Percentiles rank a stretch among this genome's conserved stretches.
Conservation (phyloP, 139 green algal genomes). For the Tetratostichococcus sp. region DNA sequence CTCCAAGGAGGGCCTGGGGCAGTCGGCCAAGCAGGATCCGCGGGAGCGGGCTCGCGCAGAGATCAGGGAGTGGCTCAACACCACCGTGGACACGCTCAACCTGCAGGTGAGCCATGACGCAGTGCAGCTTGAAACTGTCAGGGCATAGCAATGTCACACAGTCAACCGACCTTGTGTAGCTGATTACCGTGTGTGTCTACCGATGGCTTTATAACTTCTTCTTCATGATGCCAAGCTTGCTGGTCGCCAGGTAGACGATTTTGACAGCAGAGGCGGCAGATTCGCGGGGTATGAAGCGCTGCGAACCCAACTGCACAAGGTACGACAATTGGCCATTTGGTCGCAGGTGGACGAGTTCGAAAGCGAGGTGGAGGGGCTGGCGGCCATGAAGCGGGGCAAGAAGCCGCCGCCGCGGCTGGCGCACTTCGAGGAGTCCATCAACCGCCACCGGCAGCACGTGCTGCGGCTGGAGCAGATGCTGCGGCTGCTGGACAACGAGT, state of each 20-base stretch:
- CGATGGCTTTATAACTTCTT: too few relatives aligned
- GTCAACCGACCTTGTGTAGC: too few relatives aligned
- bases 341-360: constrained; percentile 88
- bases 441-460: constrained; percentile 79
- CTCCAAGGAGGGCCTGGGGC: constrained; percentile 77
- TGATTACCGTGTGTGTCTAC: too few relatives aligned
- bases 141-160: too few relatives aligned
- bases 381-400: constrained; percentile 74
- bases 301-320: too few relatives aligned
- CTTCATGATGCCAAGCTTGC: too few relatives aligned
- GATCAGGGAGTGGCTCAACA: constrained; percentile 88
- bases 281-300: too few relatives aligned
- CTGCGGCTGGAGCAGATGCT: constrained; percentile 69
- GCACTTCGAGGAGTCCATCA: constrained; percentile 66
- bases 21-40: constrained; percentile 70
- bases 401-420: constrained; percentile 35
- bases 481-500: constrained; percentile 96
- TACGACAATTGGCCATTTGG: too few relatives aligned
- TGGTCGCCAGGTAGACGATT: too few relatives aligned
- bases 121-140: too few relatives aligned
- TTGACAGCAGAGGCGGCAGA: too few relatives aligned
- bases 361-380: constrained; percentile 85
- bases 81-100: constrained; percentile 70
- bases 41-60: constrained; percentile 79
- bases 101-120: constrained; percentile 61